Evolutionary conservation across 1,139 yeast genomes (phyloP).

Genomic region (Yamadazyma blattariae): DNA sequence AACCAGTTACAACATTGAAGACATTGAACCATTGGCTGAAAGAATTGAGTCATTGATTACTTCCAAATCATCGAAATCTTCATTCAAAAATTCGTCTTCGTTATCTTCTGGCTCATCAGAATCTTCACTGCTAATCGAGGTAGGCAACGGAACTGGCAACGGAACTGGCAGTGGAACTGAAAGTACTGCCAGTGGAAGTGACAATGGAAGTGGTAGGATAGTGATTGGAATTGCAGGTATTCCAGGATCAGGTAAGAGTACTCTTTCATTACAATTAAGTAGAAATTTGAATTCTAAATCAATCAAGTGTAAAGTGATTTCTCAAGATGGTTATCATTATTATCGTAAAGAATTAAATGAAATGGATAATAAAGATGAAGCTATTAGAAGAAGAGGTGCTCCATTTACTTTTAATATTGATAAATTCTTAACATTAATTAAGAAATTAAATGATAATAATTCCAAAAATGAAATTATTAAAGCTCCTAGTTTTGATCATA

Average conservation of each 20-base stretch:
- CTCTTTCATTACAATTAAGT: neutral
- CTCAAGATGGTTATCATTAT: conserved; percentile 82
- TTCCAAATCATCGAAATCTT: too few relatives aligned
- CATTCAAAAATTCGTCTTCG: too few relatives aligned
- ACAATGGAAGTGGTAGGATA: conserved; percentile 1
- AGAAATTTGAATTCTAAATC: neutral
- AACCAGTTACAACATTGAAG: conserved; percentile 7
- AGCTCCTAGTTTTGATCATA: conserved; percentile 80
- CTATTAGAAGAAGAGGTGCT: conserved; percentile 72
- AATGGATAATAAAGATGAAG: conserved; percentile 53
- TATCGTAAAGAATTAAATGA: conserved; percentile 52
- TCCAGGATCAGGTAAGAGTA: conserved; percentile 32
- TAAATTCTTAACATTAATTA: conserved; percentile 26
- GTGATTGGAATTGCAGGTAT: conserved; percentile 66
- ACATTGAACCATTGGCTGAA: conserved; percentile 4
- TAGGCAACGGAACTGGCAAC: too few relatives aligned
- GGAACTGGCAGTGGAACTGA: too few relatives aligned
- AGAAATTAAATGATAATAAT: conserved; percentile 16
- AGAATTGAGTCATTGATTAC: neutral
- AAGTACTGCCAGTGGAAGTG: too few relatives aligned
- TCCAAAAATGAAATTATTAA: conserved; percentile 17
- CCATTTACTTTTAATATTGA: conserved; percentile 78
- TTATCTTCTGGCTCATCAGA: too few relatives aligned
- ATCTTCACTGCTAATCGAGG: too few relatives aligned
- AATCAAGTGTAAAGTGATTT: conserved; percentile 25